A percentile compares a stretch with the other conserved stretches of the same genome.
Evolutionary conservation across 1,139 yeast species (phyloP).

Genomic region (Debaryomycetaceae sp.): DNA sequence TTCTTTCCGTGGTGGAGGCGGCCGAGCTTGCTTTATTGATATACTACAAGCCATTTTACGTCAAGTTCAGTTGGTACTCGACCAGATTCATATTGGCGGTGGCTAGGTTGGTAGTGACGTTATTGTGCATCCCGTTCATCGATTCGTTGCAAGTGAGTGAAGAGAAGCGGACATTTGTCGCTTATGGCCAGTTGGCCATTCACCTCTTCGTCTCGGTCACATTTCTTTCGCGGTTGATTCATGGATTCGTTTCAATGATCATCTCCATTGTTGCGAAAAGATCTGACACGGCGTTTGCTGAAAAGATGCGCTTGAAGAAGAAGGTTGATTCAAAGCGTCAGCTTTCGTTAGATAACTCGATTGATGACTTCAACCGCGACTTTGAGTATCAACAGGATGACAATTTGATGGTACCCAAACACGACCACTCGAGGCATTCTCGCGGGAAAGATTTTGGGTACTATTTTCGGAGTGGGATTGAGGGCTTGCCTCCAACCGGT

Average conservation of each 20-base stretch:
- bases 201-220: constrained; percentile 35
- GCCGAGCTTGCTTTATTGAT: constrained; percentile 28
- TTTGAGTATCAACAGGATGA: constrained; percentile 27
- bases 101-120: constrained; percentile 33
- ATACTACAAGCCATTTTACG: constrained; percentile 36
- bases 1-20: constrained; percentile 35
- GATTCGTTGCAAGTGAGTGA: constrained; percentile 29
- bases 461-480: too few species aligned
- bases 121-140: constrained; percentile 41
- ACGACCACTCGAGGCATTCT: not conserved
- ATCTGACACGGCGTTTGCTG: constrained; percentile 1
- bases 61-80: constrained; percentile 34
- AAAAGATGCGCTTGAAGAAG: not conserved
- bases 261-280: constrained; percentile 16
- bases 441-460: too few species aligned
- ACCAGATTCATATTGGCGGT: constrained; percentile 33
- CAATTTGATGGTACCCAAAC: not conserved
- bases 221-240: constrained; percentile 31
- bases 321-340: constrained; percentile 6
- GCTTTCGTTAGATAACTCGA: constrained; percentile 11
- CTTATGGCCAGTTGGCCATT: constrained; percentile 36
- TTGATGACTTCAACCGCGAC: constrained; percentile 24
- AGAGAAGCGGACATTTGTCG: constrained; percentile 32
- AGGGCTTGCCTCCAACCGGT: too few species aligned
- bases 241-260: constrained; percentile 27